A percentile compares a stretch with the other conserved stretches of the same genome.
phyloP scores from a whole-genome alignment of 2,329 filamentous ascomycete species.

The Hirsutella rhossiliensis region DNA sequence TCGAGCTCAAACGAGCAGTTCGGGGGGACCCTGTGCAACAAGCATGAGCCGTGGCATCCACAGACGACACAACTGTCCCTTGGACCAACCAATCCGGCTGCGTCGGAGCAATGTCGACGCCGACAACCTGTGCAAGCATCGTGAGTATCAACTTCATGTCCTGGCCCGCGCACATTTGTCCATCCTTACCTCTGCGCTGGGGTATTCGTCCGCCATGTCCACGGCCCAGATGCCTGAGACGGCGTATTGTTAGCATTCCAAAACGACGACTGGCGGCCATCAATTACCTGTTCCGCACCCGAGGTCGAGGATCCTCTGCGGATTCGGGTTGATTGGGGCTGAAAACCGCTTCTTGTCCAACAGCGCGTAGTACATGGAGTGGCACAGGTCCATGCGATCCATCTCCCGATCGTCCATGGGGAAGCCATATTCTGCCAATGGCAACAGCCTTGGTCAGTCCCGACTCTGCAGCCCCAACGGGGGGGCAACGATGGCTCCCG shows the following conservation, averaged over 20 bases:
- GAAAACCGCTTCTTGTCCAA: slow-evolving; percentile 13
- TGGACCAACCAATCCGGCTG: slow-evolving; percentile 10
- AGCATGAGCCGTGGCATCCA: neutral
- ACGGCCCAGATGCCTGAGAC: slow-evolving; percentile 21
- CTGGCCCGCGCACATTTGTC: too few species aligned
- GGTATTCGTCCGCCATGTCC: slow-evolving; percentile 25
- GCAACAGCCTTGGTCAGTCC: neutral
- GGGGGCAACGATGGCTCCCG: neutral
- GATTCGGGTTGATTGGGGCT: slow-evolving; percentile 10
- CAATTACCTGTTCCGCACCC: slow-evolving; percentile 10
- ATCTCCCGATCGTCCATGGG: slow-evolving; percentile 27
- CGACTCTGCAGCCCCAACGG: neutral
- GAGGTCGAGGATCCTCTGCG: slow-evolving; percentile 16
- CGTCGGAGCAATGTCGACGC: slow-evolving; percentile 12
- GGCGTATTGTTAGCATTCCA: too few species aligned
- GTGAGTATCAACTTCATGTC: neutral
- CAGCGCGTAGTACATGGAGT: slow-evolving; percentile 19
- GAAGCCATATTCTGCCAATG: slow-evolving; percentile 20
- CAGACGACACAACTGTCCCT: too few species aligned
- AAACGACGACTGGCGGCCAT: neutral
- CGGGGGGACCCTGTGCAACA: slow-evolving; percentile 19
- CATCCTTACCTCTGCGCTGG: slow-evolving; percentile 9
- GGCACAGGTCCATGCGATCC: slow-evolving; percentile 25
- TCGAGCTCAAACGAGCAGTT: slow-evolving; percentile 25
- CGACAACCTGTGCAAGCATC: slow-evolving; percentile 7